Percentiles rank a stretch among this genome's conserved stretches.
Evolutionary conservation across 2,329 filamentous ascomycete species (phyloP).

Genomic region (Tricladium varicosporioides): DNA sequence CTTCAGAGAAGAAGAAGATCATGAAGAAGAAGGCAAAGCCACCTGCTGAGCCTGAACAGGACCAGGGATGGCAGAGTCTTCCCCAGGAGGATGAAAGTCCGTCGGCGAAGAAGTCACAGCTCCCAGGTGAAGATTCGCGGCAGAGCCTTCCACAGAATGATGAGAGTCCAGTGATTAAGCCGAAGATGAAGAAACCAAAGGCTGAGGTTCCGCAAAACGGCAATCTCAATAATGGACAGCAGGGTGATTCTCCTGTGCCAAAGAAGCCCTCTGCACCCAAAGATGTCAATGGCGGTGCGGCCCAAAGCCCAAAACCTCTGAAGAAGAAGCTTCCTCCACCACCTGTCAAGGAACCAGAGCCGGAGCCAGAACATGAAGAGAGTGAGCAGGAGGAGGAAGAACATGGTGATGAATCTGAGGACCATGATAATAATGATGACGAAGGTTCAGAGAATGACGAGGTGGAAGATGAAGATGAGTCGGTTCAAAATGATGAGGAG

Average conservation of each 20-base stretch:
- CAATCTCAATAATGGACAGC: too few species aligned
- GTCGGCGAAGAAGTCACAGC: too few species aligned
- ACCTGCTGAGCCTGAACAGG: too few species aligned
- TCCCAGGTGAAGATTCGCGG: too few species aligned
- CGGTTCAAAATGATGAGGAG: constrained; percentile 6
- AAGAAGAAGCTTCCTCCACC: constrained; percentile 17
- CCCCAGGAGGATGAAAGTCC: too few species aligned
- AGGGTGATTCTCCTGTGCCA: neutral
- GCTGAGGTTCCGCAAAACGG: neutral
- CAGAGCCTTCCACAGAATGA: neutral
- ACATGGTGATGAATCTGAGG: neutral
- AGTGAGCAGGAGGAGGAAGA: constrained; percentile 2
- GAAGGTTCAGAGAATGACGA: constrained; percentile 2
- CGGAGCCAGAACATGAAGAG: neutral
- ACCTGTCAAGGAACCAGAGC: constrained; percentile 18
- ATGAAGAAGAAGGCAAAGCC: too few species aligned
- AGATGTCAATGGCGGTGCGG: neutral
- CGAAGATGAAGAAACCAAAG: neutral
- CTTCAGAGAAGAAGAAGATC: too few species aligned
- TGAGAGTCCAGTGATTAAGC: neutral
- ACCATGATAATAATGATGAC: neutral
- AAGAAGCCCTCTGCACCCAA: neutral
- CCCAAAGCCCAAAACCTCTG: constrained; percentile 1
- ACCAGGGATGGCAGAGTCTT: too few species aligned
- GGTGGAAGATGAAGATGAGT: constrained; percentile 8